A percentile compares a stretch with the other conserved stretches of the same genome.
phyloP scores from a whole-genome alignment of 345 rosid genomes.

The Trapa incisa region DNA sequence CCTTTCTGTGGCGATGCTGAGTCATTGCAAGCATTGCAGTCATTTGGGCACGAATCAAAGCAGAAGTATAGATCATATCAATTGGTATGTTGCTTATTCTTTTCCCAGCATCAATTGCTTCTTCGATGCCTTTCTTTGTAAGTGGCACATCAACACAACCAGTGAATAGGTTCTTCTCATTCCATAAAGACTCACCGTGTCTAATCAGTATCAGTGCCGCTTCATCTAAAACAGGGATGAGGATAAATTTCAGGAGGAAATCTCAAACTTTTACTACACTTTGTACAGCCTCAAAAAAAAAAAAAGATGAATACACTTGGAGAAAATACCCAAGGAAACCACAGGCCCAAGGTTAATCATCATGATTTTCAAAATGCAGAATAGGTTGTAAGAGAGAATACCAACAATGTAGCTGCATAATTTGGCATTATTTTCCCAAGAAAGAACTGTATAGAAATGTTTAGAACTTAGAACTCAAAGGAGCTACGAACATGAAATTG shows the following conservation, averaged over 20 bases:
- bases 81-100: conserved; percentile 91
- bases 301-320: not conserved
- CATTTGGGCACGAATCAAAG: conserved; percentile 95
- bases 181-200: conserved; percentile 99
- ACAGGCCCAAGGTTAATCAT: not conserved
- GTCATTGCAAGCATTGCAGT: conserved; percentile 99
- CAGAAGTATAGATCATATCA: conserved; percentile 81
- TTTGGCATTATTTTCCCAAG: not conserved
- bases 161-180: conserved; percentile 90
- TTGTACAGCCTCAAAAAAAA: not conserved
- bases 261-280: not conserved
- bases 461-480: too few species aligned
- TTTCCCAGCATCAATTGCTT: conserved; percentile 98
- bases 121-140: conserved; percentile 82
- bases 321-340: not conserved
- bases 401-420: not conserved
- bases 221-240: conserved; percentile 39
- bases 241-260: not conserved
- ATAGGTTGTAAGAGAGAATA: not conserved
- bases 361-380: not conserved
- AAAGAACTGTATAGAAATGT: not conserved
- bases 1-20: conserved; percentile 91
- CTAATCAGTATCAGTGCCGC: conserved; percentile 76
- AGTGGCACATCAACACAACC: conserved; percentile 98
- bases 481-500: too few species aligned